Percentiles rank a stretch among this genome's conserved stretches.
phyloP scores from a whole-genome alignment of 352 stramenopile species.

The Stramenopiles sp. region DNA sequence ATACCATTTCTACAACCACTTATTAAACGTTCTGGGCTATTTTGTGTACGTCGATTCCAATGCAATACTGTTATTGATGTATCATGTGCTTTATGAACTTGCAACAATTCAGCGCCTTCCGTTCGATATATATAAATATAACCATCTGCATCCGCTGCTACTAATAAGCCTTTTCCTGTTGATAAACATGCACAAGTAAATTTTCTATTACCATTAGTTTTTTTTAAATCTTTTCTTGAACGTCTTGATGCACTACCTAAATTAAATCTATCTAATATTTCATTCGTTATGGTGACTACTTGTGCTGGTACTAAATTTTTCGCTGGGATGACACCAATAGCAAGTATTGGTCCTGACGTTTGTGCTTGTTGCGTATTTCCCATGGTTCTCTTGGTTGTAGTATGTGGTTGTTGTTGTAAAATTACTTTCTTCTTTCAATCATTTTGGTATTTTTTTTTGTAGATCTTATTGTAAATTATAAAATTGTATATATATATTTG shows the following conservation, averaged over 20 bases:
- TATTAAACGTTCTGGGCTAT: neutral
- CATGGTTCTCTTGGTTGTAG: neutral
- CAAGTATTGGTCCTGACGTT: neutral
- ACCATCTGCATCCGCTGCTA: neutral
- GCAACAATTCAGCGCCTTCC: neutral
- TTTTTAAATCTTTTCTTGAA: neutral
- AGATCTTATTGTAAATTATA: too few relatives aligned
- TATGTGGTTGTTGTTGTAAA: too few relatives aligned
- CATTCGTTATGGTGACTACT: neutral
- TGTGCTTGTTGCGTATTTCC: neutral
- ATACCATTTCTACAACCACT: neutral
- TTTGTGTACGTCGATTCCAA: neutral
- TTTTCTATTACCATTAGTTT: neutral
- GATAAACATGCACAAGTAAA: conserved; percentile 5
- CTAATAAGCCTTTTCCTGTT: neutral
- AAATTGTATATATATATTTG: too few relatives aligned
- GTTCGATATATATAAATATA: conserved; percentile 1
- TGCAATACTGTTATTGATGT: neutral
- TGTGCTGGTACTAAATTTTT: neutral
- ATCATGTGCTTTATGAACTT: neutral
- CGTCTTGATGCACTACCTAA: neutral
- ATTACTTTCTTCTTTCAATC: too few relatives aligned
- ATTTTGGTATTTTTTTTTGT: too few relatives aligned
- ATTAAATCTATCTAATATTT: neutral
- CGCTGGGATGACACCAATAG: neutral